Conservation (phyloP, 768 basidiomycete genomes). For the Rossbeevera mucosa region DNA sequence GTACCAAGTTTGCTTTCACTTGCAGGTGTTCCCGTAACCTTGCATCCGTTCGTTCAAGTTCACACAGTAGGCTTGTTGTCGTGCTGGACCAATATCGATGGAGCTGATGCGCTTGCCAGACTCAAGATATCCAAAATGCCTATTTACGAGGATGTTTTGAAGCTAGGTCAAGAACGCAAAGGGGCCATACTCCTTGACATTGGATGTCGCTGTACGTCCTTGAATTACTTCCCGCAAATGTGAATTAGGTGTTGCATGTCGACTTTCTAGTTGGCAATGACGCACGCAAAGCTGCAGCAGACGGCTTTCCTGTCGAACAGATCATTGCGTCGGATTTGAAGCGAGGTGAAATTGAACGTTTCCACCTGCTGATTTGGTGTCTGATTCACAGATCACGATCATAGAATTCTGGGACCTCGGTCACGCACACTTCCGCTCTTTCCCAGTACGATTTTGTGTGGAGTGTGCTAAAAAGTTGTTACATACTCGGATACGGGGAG, state of each 20-base stretch:
- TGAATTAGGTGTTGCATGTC: not conserved
- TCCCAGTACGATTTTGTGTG: conserved; percentile 55
- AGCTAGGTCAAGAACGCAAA: conserved; percentile 33
- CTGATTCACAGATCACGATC: not conserved
- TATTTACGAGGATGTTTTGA: conserved; percentile 28
- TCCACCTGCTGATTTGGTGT: not conserved
- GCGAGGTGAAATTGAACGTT: conserved; percentile 27
- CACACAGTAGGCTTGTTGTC: conserved; percentile 7
- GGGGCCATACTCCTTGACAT: conserved; percentile 39
- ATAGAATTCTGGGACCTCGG: conserved; percentile 56
- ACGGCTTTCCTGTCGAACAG: conserved; percentile 38
- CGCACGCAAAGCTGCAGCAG: conserved; percentile 35
- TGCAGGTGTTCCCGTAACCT: conserved; percentile 22
- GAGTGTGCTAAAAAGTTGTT: no score
- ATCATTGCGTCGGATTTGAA: conserved; percentile 38
- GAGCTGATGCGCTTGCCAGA: conserved; percentile 8
- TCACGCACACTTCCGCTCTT: conserved; percentile 28
- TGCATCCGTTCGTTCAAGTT: conserved; percentile 22
- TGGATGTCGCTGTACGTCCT: conserved; percentile 1
- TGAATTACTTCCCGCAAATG: not conserved
- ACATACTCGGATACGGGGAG: conserved; percentile 29
- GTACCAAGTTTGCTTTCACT: not conserved
- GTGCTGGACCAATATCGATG: not conserved
- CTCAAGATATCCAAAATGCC: conserved; percentile 18
- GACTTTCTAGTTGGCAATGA: conserved; percentile 38